A percentile compares a stretch with the other conserved stretches of the same genome.
Conservation (phyloP, 371 early-diverging fungal species). For the Entomophthora muscae region DNA sequence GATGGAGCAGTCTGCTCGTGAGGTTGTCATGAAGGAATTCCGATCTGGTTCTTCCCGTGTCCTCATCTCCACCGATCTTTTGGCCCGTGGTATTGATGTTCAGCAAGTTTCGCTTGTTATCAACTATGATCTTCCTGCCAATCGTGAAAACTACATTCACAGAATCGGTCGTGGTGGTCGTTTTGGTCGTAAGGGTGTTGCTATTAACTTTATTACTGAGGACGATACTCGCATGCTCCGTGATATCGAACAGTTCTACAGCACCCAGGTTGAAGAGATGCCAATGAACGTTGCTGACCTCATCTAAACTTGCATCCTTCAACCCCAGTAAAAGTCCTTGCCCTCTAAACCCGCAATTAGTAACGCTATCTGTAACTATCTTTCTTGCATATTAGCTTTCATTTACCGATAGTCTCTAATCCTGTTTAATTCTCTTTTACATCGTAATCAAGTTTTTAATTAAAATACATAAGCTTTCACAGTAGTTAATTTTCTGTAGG, state of each 20-base stretch:
- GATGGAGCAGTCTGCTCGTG: conserved; percentile 92
- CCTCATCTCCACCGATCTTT: conserved; percentile 95
- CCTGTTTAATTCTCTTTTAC: no score
- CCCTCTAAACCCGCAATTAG: no score
- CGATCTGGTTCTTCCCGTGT: conserved; percentile 87
- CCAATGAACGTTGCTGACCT: conserved; percentile 77
- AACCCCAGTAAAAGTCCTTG: no score
- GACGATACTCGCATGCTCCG: conserved; percentile 87
- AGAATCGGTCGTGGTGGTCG: conserved; percentile 99
- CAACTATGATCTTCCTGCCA: conserved; percentile 95
- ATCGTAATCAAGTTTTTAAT: no score
- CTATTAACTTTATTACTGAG: conserved; percentile 95
- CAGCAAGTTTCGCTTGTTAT: conserved; percentile 97
- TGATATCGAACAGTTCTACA: conserved; percentile 91
- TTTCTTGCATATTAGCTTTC: no score
- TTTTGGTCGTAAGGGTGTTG: conserved; percentile 99
- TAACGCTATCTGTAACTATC: no score
- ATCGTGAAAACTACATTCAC: conserved; percentile 95
- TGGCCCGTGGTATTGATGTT: conserved; percentile 99
- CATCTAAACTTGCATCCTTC: no score
- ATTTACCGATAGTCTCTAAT: no score
- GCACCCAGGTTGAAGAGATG: conserved; percentile 93
- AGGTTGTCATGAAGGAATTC: conserved; percentile 95
- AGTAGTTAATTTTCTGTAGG: no score
- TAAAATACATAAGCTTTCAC: no score